Conservation (phyloP, 2,329 filamentous ascomycete genomes). For the Cryphonectria naterciae region DNA sequence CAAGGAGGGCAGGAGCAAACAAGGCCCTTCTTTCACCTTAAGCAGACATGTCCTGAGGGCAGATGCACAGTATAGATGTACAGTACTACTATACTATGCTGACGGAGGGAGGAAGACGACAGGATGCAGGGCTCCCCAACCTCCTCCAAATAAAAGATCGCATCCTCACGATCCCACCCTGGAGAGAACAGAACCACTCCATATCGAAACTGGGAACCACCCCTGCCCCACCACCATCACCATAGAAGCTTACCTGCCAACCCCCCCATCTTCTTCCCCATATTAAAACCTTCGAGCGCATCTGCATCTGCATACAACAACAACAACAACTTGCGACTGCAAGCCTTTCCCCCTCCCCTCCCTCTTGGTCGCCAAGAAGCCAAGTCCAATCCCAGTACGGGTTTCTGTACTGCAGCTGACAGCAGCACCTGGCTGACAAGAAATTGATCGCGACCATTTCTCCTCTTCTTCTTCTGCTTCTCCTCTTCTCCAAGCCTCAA, state of each 20-base stretch:
- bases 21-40: background rate
- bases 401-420: background rate
- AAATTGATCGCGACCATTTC: background rate
- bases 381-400: background rate
- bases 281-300: slow-evolving; percentile 7
- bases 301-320: background rate
- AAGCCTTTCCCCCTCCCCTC: background rate
- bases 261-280: background rate
- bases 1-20: background rate
- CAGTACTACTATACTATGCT: background rate
- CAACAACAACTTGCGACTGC: background rate
- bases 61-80: no score
- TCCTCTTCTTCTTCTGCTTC: background rate
- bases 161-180: slow-evolving; percentile 13
- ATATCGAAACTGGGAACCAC: slow-evolving; percentile 32
- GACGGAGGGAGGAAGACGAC: background rate
- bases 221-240: slow-evolving; percentile 25
- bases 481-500: background rate
- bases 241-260: background rate
- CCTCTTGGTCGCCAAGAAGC: background rate
- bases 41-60: background rate
- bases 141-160: background rate
- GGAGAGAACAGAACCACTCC: background rate
- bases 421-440: background rate
- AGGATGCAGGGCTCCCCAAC: slow-evolving; percentile 11